phyloP scores from a whole-genome alignment of 768 basidiomycete genomes.

The Lentinula detonsa region DNA sequence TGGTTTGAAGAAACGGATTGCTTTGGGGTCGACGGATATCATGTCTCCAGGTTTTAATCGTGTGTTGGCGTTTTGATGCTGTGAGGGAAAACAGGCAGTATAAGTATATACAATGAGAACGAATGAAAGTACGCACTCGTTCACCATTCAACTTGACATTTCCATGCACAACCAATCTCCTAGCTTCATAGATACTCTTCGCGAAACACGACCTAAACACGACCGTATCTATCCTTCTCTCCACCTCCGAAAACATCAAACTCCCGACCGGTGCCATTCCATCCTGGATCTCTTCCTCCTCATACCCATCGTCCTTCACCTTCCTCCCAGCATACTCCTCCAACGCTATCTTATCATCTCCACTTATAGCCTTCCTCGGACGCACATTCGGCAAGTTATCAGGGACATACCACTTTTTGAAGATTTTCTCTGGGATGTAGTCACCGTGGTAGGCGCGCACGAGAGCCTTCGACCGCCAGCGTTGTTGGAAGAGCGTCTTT shows the following conservation, averaged over 20 bases:
- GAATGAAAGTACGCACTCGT: slow-evolving; percentile 48
- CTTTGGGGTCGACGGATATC: slow-evolving; percentile 79
- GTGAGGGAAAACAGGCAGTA: slow-evolving; percentile 1
- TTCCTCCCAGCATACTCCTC: slow-evolving; percentile 57
- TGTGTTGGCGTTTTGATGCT: slow-evolving; percentile 84
- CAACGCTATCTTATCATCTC: slow-evolving; percentile 40
- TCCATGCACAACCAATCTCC: slow-evolving; percentile 81
- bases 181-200: slow-evolving; percentile 84
- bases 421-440: slow-evolving; percentile 85
- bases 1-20: slow-evolving; percentile 65
- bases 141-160: slow-evolving; percentile 86
- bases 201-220: slow-evolving; percentile 87
- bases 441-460: slow-evolving; percentile 95
- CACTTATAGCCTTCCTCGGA: slow-evolving; percentile 41
- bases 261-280: slow-evolving; percentile 87
- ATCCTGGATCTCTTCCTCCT: slow-evolving; percentile 48
- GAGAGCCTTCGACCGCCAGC: slow-evolving; percentile 83
- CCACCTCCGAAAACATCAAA: slow-evolving; percentile 94
- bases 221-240: slow-evolving; percentile 89
- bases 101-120: background rate
- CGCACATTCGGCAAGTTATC: slow-evolving; percentile 81
- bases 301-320: slow-evolving; percentile 40
- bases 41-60: slow-evolving; percentile 92
- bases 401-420: slow-evolving; percentile 95
- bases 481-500: slow-evolving; percentile 80